A percentile compares a stretch with the other conserved stretches of the same genome.
phyloP scores from a whole-genome alignment of 78 protist genomes.

The Cavenderia fasciculata region DNA sequence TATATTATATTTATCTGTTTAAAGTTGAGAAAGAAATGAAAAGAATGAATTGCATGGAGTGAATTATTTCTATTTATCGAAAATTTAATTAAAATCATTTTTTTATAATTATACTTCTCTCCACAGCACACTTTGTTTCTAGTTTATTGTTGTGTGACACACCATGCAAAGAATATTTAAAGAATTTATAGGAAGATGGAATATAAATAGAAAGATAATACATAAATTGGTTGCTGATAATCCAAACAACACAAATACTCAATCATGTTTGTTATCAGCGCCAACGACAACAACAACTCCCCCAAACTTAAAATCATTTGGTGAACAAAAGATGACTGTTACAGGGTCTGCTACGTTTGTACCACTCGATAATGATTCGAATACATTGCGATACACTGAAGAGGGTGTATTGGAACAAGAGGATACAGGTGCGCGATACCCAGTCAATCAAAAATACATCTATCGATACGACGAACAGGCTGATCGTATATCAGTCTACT shows the following conservation, averaged over 20 bases:
- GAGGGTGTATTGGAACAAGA: slow-evolving; percentile 11
- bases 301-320: neutral
- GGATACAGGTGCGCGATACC: slow-evolving; percentile 3
- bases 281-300: neutral
- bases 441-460: slow-evolving; percentile 17
- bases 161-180: slow-evolving; percentile 49
- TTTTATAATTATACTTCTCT: too few relatives aligned
- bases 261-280: neutral
- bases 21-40: too few relatives aligned
- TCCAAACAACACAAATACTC: too few relatives aligned
- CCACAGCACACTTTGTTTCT: too few relatives aligned
- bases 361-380: neutral
- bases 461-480: slow-evolving; percentile 1
- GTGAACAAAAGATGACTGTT: slow-evolving; percentile 20
- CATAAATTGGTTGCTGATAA: too few relatives aligned
- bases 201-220: slow-evolving; percentile 28
- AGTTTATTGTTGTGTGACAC: neutral
- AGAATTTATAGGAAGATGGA: slow-evolving; percentile 60
- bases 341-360: slow-evolving; percentile 18
- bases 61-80: too few relatives aligned
- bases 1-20: too few relatives aligned
- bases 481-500: slow-evolving; percentile 31
- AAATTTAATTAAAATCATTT: too few relatives aligned
- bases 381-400: slow-evolving; percentile 24
- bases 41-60: too few relatives aligned